phyloP scores from a whole-genome alignment of 371 early-diverging fungal species.

The Haplosporangium sp. region DNA sequence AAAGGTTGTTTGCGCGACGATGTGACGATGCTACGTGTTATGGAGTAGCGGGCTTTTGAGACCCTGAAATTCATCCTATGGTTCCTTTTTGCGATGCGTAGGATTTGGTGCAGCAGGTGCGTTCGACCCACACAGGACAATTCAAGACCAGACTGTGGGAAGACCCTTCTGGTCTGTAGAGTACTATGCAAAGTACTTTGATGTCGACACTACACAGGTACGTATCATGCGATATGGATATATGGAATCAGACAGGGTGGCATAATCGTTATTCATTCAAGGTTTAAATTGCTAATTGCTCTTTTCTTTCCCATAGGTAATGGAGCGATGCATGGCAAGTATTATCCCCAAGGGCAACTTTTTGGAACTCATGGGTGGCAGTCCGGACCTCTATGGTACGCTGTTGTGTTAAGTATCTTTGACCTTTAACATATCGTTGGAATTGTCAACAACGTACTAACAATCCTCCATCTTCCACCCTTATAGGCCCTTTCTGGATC shows the following conservation, averaged over 20 bases:
- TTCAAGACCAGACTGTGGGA: slow-evolving; percentile 37
- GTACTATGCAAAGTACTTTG: slow-evolving; percentile 90
- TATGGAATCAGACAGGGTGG: too few species aligned
- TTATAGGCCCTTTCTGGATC: slow-evolving; percentile 93
- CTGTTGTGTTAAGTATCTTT: background rate
- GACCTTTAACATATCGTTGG: background rate
- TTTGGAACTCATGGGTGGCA: slow-evolving; percentile 57
- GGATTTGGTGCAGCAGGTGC: slow-evolving; percentile 38
- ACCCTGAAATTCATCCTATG: background rate
- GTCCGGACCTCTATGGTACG: slow-evolving; percentile 81
- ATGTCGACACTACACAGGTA: slow-evolving; percentile 89
- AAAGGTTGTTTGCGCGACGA: too few species aligned
- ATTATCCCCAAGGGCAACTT: slow-evolving; percentile 63
- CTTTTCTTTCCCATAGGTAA: slow-evolving; percentile 59
- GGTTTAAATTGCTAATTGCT: background rate
- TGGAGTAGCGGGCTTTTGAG: background rate
- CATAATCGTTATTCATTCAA: background rate
- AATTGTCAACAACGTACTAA: background rate
- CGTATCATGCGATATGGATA: too few species aligned
- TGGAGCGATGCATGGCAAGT: slow-evolving; percentile 62
- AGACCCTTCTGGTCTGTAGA: slow-evolving; percentile 83
- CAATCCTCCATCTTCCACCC: background rate
- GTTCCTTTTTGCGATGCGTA: background rate
- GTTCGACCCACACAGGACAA: slow-evolving; percentile 59
- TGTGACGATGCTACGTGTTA: too few species aligned